A percentile compares a stretch with the other conserved stretches of the same genome.
Conservation (phyloP, 2,329 filamentous ascomycete genomes). For the Sporothrix schenckii region DNA sequence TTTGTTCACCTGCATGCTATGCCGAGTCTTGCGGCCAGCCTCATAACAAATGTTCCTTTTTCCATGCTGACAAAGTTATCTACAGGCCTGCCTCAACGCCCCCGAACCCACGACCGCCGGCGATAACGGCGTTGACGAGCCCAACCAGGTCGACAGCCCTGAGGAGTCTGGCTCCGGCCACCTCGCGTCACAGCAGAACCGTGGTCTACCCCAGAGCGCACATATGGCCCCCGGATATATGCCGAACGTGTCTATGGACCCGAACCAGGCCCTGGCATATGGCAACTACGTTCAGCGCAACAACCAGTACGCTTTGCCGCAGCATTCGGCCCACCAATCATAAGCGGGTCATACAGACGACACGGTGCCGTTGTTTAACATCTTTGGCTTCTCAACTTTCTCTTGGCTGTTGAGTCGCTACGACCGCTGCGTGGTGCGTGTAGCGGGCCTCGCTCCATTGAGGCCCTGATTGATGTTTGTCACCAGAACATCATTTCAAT, state of each 20-base stretch:
- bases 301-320: conserved; percentile 78
- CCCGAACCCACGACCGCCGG: conserved; percentile 82
- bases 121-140: conserved; percentile 78
- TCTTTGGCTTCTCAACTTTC: not conserved
- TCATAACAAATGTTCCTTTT: not conserved
- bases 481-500: not conserved
- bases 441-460: not conserved
- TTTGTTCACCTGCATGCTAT: not conserved
- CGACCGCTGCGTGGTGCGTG: not conserved
- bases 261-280: conserved; percentile 79
- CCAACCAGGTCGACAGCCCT: conserved; percentile 81
- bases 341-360: conserved; percentile 42
- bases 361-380: not conserved
- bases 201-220: conserved; percentile 65
- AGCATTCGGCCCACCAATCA: conserved; percentile 80
- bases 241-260: conserved; percentile 68
- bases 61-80: conserved; percentile 42
- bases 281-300: conserved; percentile 78
- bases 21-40: not conserved
- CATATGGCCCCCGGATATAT: conserved; percentile 67
- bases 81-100: conserved; percentile 90
- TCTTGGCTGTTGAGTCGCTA: not conserved
- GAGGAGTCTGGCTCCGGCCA: conserved; percentile 82
- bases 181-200: conserved; percentile 66
- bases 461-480: not conserved